Base-by-base conservation (phyloP, 257 asterid genomes). In the Haberlea rhodopensis region DNA sequence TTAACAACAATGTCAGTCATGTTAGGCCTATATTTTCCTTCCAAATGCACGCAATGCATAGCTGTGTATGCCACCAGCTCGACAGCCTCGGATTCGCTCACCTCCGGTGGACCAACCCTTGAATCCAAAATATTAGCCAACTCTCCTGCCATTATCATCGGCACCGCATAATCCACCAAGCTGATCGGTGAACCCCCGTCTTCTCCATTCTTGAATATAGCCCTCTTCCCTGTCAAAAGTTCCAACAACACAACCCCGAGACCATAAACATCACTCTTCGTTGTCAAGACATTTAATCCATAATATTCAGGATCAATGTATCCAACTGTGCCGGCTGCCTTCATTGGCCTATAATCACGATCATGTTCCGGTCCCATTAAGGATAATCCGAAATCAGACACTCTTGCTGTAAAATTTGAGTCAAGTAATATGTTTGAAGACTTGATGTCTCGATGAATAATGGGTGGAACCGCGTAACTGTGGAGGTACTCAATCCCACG, bases 401-500 rank as follows among this genome's bases (percentile, higher is more conserved):
- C 97, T 54, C 96, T 58, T 0, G 96, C 95, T 0, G 71, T 78
- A 95, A 94, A 88, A 8, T 76, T 76, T 2, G 75, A 79, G 32
- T 91, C 97, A 9, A 91, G 78, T 71, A 91, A 60, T 56, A 91
- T 88, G 68, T 91, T 91, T 0, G 97, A 91, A 0, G 97, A 84
- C 79, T 91, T 91, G 34, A 91, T 91, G 53, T 91, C 97, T 0
- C 97, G 82, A 43, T 91, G 97, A 45, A 91, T 91, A 24, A 91
- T 88, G 0, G 96, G 94, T 0, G 97, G 97, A 23, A 86, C 95
- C 0, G 97, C 96, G 21, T 90, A 90, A 32, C 76, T 82, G 58
- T 91, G 97, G 4, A 91, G 87, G 48, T 88, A 91, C 71, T 91
- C 96, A 0, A 91, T 86, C 25, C 96, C 97, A 7, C 95, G 89